These are phyloP conservation scores for Pichia sp. DNA, from an alignment of 1,139 yeast genomes.

Conservation along the genomic window DNA sequence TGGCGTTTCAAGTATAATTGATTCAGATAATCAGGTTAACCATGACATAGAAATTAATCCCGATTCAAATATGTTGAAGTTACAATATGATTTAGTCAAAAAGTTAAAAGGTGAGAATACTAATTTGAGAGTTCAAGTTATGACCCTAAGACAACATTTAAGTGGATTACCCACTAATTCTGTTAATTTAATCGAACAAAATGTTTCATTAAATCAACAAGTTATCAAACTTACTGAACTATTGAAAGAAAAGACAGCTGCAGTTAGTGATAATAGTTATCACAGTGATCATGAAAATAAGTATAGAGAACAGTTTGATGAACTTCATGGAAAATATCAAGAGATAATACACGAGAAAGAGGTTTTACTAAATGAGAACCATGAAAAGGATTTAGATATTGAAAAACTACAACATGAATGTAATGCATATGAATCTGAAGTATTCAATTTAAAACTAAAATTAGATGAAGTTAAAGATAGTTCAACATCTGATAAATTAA, in stretches of 20 bases:
- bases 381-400: constrained; percentile 18
- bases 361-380: constrained; percentile 17
- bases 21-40: constrained; percentile 5
- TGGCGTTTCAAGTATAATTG: constrained; percentile 25
- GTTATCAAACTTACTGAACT: constrained; percentile 1
- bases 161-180: constrained; percentile 42
- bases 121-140: constrained; percentile 52
- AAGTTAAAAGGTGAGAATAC: constrained; percentile 54
- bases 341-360: constrained; percentile 14
- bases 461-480: neutral
- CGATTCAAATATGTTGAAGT: constrained; percentile 41
- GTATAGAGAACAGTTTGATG: constrained; percentile 4
- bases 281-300: constrained; percentile 6
- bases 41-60: constrained; percentile 7
- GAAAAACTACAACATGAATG: constrained; percentile 9
- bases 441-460: constrained; percentile 7
- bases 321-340: constrained; percentile 2
- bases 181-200: constrained; percentile 34
- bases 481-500: neutral
- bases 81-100: constrained; percentile 47
- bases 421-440: constrained; percentile 14
- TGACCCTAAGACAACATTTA: constrained; percentile 45
- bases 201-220: constrained; percentile 32
- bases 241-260: neutral
- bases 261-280: neutral